phyloP scores from a whole-genome alignment of 108 stramenopile genomes.

The Epithemia pelagica region DNA sequence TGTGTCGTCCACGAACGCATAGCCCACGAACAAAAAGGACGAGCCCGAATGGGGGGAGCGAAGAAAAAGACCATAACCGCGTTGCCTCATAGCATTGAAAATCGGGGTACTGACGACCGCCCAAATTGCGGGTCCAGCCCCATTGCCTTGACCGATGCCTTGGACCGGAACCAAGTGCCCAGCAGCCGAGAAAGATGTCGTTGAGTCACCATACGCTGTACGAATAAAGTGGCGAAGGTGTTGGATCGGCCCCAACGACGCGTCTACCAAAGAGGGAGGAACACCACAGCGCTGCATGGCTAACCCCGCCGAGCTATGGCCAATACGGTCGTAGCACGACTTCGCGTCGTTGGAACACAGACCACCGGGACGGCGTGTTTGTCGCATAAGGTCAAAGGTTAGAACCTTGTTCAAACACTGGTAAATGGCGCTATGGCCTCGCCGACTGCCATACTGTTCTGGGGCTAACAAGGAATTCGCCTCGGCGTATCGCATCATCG shows the following conservation, averaged over 20 bases:
- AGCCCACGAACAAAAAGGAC: conserved; percentile 3
- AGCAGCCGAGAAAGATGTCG: not conserved
- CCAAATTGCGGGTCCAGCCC: conserved; percentile 30
- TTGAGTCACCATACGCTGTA: conserved; percentile 8
- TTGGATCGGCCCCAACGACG: conserved; percentile 1
- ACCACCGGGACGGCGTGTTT: not conserved
- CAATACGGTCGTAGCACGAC: conserved; percentile 19
- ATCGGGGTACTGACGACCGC: conserved; percentile 18
- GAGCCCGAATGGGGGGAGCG: not conserved
- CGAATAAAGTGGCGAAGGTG: conserved; percentile 11
- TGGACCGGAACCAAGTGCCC: not conserved
- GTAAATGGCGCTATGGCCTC: not conserved
- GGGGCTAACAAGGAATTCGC: not conserved
- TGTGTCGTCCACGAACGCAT: conserved; percentile 28
- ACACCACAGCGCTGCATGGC: conserved; percentile 8
- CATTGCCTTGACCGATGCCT: conserved; percentile 31
- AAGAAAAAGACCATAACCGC: not conserved
- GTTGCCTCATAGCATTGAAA: not conserved
- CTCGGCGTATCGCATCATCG: not conserved
- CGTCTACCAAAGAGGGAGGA: not conserved
- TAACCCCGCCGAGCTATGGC: conserved; percentile 5
- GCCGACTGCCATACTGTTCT: not conserved
- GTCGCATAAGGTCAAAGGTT: not conserved
- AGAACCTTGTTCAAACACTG: conserved; percentile 3
- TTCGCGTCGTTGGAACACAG: conserved; percentile 12